These are phyloP conservation scores for Nowakowskiella sp. DNA, from an alignment of 192 early-diverging fungal species.

Conservation along the genomic window DNA sequence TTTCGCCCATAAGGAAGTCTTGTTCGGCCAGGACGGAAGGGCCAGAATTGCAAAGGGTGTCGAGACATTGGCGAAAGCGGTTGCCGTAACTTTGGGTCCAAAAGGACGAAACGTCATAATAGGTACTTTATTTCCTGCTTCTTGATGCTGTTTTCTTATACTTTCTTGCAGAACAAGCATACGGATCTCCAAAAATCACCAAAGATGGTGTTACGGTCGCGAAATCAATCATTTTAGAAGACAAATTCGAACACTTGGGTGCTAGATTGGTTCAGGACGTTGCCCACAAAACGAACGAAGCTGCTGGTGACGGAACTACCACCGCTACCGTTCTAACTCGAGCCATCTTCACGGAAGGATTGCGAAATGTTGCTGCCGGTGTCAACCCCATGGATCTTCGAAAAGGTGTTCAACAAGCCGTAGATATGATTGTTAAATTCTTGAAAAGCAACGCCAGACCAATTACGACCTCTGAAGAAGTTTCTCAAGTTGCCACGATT, in stretches of 20 bases:
- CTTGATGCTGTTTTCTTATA: background rate
- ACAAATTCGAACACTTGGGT: constrained; percentile 99
- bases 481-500: constrained; percentile 98
- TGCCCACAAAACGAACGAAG: constrained; percentile 99
- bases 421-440: constrained; percentile 88
- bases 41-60: constrained; percentile 88
- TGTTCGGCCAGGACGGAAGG: constrained; percentile 93
- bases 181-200: constrained; percentile 98
- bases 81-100: constrained; percentile 98
- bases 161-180: constrained; percentile 69
- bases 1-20: constrained; percentile 94
- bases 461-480: constrained; percentile 92
- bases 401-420: constrained; percentile 87
- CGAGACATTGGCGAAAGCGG: constrained; percentile 93
- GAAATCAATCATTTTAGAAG: constrained; percentile 91
- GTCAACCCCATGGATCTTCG: constrained; percentile 99
- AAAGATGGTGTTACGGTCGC: constrained; percentile 99
- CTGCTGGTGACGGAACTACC: constrained; percentile 98
- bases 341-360: constrained; percentile 97
- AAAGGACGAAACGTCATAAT: constrained; percentile 99
- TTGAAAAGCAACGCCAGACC: constrained; percentile 83
- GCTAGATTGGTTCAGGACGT: constrained; percentile 98
- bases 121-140: constrained; percentile 26
- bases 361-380: constrained; percentile 98
- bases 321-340: constrained; percentile 97